phyloP scores from a whole-genome alignment of 176 grass and related monocot species.

The Poa annua region DNA sequence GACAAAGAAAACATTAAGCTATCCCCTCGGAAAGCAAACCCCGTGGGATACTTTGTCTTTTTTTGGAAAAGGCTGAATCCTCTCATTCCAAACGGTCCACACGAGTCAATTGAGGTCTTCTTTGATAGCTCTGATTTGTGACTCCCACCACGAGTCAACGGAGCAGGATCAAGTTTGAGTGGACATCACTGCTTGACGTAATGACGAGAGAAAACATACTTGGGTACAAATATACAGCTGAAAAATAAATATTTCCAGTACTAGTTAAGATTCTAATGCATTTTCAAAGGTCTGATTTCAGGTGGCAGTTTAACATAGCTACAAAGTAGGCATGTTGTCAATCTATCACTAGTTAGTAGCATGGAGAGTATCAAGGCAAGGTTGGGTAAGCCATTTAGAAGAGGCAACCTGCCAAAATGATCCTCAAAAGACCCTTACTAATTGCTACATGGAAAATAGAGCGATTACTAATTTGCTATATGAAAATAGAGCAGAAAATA shows the following conservation, averaged over 20 bases:
- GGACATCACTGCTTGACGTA: not conserved
- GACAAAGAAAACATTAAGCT: not conserved
- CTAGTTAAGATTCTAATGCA: not conserved
- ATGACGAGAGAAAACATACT: not conserved
- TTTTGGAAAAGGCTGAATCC: not conserved
- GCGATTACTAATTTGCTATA: not conserved
- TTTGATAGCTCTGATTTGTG: not conserved
- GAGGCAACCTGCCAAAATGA: not conserved
- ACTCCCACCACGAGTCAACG: conserved; percentile 20
- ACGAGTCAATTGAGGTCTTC: not conserved
- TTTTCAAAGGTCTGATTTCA: not conserved
- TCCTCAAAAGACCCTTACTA: not conserved
- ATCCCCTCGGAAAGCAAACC: not conserved
- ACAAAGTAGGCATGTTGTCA: not conserved
- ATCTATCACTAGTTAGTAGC: no score
- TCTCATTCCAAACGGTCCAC: not conserved
- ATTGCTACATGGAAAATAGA: not conserved
- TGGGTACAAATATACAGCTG: not conserved
- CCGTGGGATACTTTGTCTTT: not conserved
- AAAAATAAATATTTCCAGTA: conserved; percentile 7
- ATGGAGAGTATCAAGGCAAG: not conserved
- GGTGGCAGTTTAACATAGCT: not conserved
- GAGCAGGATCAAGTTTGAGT: not conserved
- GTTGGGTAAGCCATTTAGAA: not conserved
- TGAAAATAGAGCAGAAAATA: no score